Evolutionary conservation across 495 filamentous ascomycete species (phyloP).

Genomic region (Penicillium flavigenum): DNA sequence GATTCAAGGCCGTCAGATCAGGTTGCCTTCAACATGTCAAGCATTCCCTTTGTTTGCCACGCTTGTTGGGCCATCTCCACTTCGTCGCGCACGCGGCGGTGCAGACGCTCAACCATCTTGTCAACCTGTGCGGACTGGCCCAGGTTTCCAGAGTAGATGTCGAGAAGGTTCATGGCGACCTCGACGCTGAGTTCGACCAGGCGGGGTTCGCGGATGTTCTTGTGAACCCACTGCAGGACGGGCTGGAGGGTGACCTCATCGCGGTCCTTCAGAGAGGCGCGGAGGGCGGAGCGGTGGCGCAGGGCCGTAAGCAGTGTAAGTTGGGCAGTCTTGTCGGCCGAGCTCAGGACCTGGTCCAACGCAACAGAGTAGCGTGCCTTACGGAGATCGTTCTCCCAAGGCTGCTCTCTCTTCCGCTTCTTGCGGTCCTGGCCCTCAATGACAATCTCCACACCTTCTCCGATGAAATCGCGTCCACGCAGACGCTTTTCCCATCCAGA

Average conservation of each 20-base stretch:
- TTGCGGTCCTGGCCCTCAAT: conserved; percentile 69
- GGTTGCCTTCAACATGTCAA: conserved; percentile 63
- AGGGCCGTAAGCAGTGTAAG: conserved; percentile 81
- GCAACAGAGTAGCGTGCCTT: conserved; percentile 74
- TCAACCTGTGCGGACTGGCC: conserved; percentile 73
- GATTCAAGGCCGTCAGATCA: conserved; percentile 20
- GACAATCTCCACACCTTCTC: conserved; percentile 83
- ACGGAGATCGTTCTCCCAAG: conserved; percentile 79
- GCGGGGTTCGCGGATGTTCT: conserved; percentile 74
- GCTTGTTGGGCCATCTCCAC: conserved; percentile 81
- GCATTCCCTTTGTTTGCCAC: conserved; percentile 75
- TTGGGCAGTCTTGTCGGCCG: conserved; percentile 54
- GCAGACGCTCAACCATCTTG: conserved; percentile 59
- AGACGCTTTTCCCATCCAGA: conserved; percentile 66
- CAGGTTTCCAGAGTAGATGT: conserved; percentile 82
- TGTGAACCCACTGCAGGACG: conserved; percentile 77
- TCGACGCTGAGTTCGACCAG: conserved; percentile 77
- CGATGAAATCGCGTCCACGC: conserved; percentile 77
- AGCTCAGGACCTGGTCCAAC: conserved; percentile 72
- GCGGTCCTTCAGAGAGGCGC: conserved; percentile 75
- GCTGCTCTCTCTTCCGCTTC: conserved; percentile 58
- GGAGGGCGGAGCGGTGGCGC: conserved; percentile 81
- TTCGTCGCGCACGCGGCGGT: conserved; percentile 66
- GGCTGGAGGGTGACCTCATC: conserved; percentile 81
- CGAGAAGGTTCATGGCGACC: conserved; percentile 72